phyloP scores from a whole-genome alignment of 164 flowering plant genomes.

The Tinospora cordifolia region DNA sequence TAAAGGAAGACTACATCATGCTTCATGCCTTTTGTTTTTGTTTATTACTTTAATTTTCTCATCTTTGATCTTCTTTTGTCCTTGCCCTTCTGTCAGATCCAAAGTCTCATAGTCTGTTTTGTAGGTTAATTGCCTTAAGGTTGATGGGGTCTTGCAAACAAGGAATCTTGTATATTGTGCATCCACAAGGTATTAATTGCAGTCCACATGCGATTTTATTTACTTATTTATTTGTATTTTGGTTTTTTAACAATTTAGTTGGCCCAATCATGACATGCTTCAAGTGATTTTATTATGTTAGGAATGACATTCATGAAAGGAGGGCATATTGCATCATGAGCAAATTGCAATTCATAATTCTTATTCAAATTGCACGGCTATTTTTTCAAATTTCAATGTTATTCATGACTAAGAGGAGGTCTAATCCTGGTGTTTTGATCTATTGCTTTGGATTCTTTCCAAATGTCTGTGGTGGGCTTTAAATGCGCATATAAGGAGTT shows the following conservation, averaged over 20 bases:
- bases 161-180: constrained; percentile 96
- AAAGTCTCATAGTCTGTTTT: constrained; percentile 15
- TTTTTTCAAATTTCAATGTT: not conserved
- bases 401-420: not conserved
- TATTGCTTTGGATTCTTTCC: not conserved
- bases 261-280: not conserved
- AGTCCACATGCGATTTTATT: not conserved
- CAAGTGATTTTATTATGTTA: not conserved
- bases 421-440: not conserved
- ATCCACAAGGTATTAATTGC: constrained; percentile 69
- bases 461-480: not conserved
- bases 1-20: not conserved
- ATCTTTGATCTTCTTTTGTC: not conserved
- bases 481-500: not conserved
- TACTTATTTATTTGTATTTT: not conserved
- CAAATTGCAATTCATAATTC: not conserved
- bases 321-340: not conserved
- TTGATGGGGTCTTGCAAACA: constrained; percentile 83
- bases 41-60: not conserved
- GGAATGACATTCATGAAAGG: not conserved
- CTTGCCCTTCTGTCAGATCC: not conserved
- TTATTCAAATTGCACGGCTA: not conserved
- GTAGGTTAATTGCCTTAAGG: constrained; percentile 91
- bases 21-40: not conserved
- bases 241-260: not conserved